Evolutionary conservation across 1,139 yeast species (phyloP).

Genomic region (Meyerozyma smithsonii): DNA sequence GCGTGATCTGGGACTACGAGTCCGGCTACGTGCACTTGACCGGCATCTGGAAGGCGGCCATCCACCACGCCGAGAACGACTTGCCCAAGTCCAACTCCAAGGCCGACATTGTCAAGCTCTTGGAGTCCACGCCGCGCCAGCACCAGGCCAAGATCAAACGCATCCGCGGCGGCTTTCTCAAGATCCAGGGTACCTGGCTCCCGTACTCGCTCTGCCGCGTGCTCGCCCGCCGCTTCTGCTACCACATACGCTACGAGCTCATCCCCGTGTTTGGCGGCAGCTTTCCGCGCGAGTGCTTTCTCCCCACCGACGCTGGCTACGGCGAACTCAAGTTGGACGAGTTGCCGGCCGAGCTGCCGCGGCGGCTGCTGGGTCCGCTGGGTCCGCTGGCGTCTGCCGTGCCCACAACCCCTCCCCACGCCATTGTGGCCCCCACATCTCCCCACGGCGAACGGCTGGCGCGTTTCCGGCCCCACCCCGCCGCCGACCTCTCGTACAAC

Average conservation of each 20-base stretch:
- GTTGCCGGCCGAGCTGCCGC: constrained; percentile 1
- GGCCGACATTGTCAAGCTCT: constrained; percentile 71
- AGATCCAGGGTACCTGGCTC: constrained; percentile 95
- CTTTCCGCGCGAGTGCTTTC: constrained; percentile 68
- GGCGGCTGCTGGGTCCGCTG: too few relatives aligned
- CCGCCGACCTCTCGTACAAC: constrained; percentile 4
- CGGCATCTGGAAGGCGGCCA: constrained; percentile 80
- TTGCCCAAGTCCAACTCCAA: constrained; percentile 38
- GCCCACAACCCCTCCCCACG: constrained; percentile 5
- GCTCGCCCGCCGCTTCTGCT: constrained; percentile 74
- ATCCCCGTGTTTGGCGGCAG: constrained; percentile 76
- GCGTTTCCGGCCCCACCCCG: neutral
- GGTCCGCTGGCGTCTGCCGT: too few relatives aligned
- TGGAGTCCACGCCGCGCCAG: constrained; percentile 68
- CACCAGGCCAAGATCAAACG: constrained; percentile 63
- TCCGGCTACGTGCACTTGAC: constrained; percentile 89
- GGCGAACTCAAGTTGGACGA: constrained; percentile 53
- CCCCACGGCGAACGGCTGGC: neutral
- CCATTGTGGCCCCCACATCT: neutral
- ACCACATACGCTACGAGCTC: constrained; percentile 67
- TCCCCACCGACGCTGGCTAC: constrained; percentile 62
- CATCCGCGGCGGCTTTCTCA: constrained; percentile 86
- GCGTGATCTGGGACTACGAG: constrained; percentile 85
- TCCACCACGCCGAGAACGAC: constrained; percentile 1
- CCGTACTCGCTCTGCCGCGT: constrained; percentile 66